Percentiles rank a stretch among this genome's conserved stretches.
phyloP scores from a whole-genome alignment of 2,329 filamentous ascomycete species.

The Bipolaris oryzae region DNA sequence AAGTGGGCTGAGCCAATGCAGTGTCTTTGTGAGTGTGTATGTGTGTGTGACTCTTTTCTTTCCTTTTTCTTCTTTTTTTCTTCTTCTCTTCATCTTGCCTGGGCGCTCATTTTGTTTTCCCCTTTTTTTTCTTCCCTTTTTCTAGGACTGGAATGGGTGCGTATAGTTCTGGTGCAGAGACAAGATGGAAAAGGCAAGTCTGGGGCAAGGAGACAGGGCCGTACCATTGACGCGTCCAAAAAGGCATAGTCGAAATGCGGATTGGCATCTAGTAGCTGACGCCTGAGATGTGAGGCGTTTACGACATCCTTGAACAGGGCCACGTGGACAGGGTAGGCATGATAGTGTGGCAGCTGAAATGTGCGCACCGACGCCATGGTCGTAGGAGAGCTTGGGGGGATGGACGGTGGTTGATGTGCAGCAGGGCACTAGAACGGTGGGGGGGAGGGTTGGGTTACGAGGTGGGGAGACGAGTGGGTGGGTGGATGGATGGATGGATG shows the following conservation, averaged over 20 bases:
- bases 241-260: slow-evolving; percentile 90
- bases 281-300: slow-evolving; percentile 78
- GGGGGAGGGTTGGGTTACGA: slow-evolving; percentile 1
- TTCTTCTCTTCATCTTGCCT: too few species aligned
- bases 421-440: background rate
- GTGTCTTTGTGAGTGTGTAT: too few species aligned
- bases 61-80: too few species aligned
- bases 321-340: slow-evolving; percentile 71
- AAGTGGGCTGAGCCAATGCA: background rate
- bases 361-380: slow-evolving; percentile 65
- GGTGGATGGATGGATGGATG: too few species aligned
- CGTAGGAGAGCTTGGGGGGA: too few species aligned
- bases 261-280: slow-evolving; percentile 86
- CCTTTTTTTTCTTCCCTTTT: too few species aligned
- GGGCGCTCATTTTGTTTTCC: too few species aligned
- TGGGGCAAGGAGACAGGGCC: slow-evolving; percentile 16
- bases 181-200: slow-evolving; percentile 2
- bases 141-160: too few species aligned
- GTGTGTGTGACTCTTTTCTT: too few species aligned
- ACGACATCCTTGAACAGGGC: slow-evolving; percentile 76
- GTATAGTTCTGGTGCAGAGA: background rate
- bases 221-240: slow-evolving; percentile 80
- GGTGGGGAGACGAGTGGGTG: background rate
- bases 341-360: slow-evolving; percentile 76
- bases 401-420: slow-evolving; percentile 13